Evolutionary conservation across 1,139 yeast species (phyloP).

Genomic region (Meyerozyma smithsonii): DNA sequence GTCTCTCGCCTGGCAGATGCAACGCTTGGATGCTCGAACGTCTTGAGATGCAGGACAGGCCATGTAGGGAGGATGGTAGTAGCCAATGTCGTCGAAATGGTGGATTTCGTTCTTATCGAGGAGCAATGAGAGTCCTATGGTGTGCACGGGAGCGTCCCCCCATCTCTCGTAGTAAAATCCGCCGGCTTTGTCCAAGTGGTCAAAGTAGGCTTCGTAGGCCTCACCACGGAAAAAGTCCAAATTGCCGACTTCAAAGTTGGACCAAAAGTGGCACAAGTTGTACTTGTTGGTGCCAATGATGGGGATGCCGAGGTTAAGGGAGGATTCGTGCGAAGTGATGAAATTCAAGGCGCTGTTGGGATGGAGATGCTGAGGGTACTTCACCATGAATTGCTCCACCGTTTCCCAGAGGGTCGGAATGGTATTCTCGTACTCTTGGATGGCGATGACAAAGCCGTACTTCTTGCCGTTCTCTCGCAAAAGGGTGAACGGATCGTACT

Average conservation of each 20-base stretch:
- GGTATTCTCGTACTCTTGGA: slow-evolving; percentile 43
- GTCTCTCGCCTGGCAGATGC: slow-evolving; percentile 54
- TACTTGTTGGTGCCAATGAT: slow-evolving; percentile 45
- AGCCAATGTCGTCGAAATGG: slow-evolving; percentile 90
- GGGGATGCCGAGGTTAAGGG: slow-evolving; percentile 23
- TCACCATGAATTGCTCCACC: slow-evolving; percentile 58
- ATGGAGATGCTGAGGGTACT: slow-evolving; percentile 60
- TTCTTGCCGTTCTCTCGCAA: slow-evolving; percentile 31
- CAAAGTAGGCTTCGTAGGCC: slow-evolving; percentile 63
- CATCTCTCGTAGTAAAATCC: slow-evolving; percentile 92
- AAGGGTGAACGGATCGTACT: slow-evolving; percentile 41
- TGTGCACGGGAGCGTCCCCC: slow-evolving; percentile 99
- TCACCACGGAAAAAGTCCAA: slow-evolving; percentile 75
- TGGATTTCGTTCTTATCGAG: slow-evolving; percentile 67
- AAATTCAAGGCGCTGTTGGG: slow-evolving; percentile 67
- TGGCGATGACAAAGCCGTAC: slow-evolving; percentile 42
- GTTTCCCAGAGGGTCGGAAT: slow-evolving; percentile 76
- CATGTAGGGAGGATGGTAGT: slow-evolving; percentile 74
- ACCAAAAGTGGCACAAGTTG: slow-evolving; percentile 93
- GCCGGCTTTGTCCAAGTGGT: slow-evolving; percentile 64
- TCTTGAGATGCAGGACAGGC: slow-evolving; percentile 69
- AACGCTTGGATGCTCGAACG: slow-evolving; percentile 53
- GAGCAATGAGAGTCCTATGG: slow-evolving; percentile 66
- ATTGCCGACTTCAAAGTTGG: slow-evolving; percentile 85
- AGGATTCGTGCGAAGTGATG: slow-evolving; percentile 54